Percentiles rank a stretch among this genome's conserved stretches.
These are phyloP conservation scores for Coprinopsis marcescibilis DNA, from an alignment of 768 basidiomycete species.

Conservation along the genomic window DNA sequence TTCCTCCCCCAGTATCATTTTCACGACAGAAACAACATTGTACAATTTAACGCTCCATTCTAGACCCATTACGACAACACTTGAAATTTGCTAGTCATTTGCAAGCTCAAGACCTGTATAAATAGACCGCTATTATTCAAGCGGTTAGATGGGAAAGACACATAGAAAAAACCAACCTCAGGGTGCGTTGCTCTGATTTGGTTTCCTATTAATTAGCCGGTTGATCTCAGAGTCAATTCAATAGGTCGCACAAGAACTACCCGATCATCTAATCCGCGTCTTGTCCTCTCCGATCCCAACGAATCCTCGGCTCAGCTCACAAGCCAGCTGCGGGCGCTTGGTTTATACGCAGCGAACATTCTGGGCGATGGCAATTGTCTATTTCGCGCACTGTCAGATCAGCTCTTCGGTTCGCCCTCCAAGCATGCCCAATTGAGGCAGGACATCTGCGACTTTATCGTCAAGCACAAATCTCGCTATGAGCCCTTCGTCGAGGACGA, in stretches of 20 bases:
- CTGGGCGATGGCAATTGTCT: constrained; percentile 92
- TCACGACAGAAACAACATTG: neutral
- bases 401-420: constrained; percentile 71
- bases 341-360: constrained; percentile 83
- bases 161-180: constrained; percentile 10
- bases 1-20: neutral
- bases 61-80: neutral
- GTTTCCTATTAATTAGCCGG: neutral
- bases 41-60: neutral
- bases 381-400: constrained; percentile 86
- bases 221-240: too few species aligned
- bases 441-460: constrained; percentile 82
- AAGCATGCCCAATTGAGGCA: constrained; percentile 62
- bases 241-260: constrained; percentile 6
- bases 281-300: constrained; percentile 48
- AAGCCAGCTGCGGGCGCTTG: constrained; percentile 68
- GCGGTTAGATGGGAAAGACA: constrained; percentile 12
- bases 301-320: constrained; percentile 62
- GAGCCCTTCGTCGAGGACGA: constrained; percentile 85
- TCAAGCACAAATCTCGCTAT: constrained; percentile 61
- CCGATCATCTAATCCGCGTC: constrained; percentile 9
- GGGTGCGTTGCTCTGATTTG: neutral
- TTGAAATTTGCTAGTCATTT: too few species aligned
- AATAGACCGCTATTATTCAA: too few species aligned
- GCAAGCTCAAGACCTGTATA: neutral